These are phyloP conservation scores for Symbiodinium pilosum DNA, from an alignment of 73 alveolate species.

Conservation along the genomic window DNA sequence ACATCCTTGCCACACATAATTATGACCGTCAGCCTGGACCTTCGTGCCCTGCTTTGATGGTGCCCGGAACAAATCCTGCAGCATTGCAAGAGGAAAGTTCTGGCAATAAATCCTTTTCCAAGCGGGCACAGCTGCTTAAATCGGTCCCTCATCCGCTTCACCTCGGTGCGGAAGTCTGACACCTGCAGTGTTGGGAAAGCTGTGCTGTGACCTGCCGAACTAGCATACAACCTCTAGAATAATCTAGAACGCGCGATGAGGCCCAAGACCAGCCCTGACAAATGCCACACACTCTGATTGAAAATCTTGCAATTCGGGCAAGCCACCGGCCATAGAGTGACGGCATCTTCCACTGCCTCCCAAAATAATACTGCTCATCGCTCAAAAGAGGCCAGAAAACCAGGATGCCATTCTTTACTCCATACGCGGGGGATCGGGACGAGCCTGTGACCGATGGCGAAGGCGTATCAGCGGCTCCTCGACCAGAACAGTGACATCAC, in stretches of 20 bases:
- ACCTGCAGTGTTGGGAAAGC: too few species aligned
- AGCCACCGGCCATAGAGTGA: not conserved
- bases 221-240: too few species aligned
- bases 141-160: constrained; percentile 19
- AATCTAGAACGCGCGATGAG: too few species aligned
- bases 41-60: too few species aligned
- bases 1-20: too few species aligned
- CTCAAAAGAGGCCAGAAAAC: too few species aligned
- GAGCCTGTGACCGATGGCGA: not conserved
- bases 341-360: not conserved
- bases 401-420: not conserved
- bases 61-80: not conserved
- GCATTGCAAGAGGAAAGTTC: not conserved
- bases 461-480: not conserved
- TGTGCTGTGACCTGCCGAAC: too few species aligned
- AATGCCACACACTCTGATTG: too few species aligned
- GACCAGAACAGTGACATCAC: not conserved
- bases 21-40: too few species aligned
- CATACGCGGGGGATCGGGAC: not conserved
- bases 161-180: not conserved
- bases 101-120: too few species aligned
- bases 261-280: too few species aligned
- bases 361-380: not conserved
- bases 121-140: not conserved
- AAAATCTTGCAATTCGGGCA: too few species aligned